Conservation (phyloP, 352 stramenopile species). For the Globisporangium iwayamae region DNA sequence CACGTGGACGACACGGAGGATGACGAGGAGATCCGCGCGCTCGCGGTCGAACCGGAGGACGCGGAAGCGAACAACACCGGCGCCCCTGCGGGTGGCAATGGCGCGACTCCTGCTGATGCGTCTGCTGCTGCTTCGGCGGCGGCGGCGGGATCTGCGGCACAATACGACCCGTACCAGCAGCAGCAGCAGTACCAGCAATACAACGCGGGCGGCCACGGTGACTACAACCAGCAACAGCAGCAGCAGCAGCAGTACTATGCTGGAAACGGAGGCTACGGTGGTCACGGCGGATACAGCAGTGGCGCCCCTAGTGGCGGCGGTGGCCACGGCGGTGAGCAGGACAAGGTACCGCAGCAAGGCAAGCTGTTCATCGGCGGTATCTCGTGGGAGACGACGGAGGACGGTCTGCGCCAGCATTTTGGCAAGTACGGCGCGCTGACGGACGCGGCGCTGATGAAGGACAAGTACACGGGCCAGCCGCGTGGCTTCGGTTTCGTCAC, state of each 20-base stretch:
- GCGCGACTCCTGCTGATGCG: constrained; percentile 9
- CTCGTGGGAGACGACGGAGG: constrained; percentile 92
- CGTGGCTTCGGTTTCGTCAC: constrained; percentile 93
- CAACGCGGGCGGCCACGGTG: constrained; percentile 29
- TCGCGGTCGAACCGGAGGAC: constrained; percentile 61
- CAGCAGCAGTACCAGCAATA: constrained; percentile 29
- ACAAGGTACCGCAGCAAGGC: constrained; percentile 34
- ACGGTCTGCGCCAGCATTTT: constrained; percentile 87
- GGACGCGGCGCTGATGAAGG: constrained; percentile 90
- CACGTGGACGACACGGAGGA: constrained; percentile 33
- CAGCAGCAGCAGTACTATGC: constrained; percentile 7
- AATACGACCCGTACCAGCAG: constrained; percentile 36
- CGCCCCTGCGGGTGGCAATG: constrained; percentile 5
- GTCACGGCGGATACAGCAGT: constrained; percentile 10
- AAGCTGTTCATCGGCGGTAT: constrained; percentile 92
- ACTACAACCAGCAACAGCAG: constrained; percentile 20
- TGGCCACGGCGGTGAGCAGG: background rate
- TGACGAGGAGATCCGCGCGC: constrained; percentile 64
- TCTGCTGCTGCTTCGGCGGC: background rate
- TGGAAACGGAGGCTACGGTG: constrained; percentile 14
- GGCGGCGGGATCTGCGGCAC: background rate
- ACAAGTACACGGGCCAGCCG: constrained; percentile 91
- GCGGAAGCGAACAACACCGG: constrained; percentile 20
- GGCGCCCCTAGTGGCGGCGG: background rate
- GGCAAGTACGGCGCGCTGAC: constrained; percentile 85